A percentile compares a stretch with the other conserved stretches of the same genome.
Conservation (phyloP, 441 rosid species). For the Euphorbia celastroides region DNA sequence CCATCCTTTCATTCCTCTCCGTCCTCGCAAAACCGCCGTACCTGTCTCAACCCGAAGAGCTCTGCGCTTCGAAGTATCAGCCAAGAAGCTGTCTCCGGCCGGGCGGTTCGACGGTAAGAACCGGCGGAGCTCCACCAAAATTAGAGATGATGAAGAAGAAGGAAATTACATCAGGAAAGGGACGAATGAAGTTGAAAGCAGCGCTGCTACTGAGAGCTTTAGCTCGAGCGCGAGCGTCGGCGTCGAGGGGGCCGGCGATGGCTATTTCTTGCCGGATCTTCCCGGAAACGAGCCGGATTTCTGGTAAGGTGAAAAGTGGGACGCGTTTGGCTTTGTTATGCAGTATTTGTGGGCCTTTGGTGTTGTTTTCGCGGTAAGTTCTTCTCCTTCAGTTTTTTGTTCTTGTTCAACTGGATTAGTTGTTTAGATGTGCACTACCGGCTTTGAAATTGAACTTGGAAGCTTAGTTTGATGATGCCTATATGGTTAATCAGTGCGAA, state of each 20-base stretch:
- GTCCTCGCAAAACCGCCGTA: conserved; percentile 14
- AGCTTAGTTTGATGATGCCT: background rate
- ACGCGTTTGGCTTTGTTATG: conserved; percentile 68
- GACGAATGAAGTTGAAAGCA: conserved; percentile 22
- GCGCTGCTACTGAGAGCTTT: conserved; percentile 18
- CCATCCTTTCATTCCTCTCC: conserved; percentile 17
- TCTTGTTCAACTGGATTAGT: background rate
- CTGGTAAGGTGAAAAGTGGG: conserved; percentile 84
- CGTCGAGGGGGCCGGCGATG: conserved; percentile 26
- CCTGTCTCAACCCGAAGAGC: conserved; percentile 23
- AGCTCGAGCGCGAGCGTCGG: conserved; percentile 18
- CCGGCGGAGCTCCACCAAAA: conserved; percentile 40
- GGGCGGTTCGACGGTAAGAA: conserved; percentile 73
- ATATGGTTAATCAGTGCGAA: background rate
- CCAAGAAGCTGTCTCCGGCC: conserved; percentile 56
- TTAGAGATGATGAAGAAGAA: conserved; percentile 30
- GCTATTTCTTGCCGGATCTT: conserved; percentile 41
- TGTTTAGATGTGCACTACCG: background rate
- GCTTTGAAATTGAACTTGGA: background rate
- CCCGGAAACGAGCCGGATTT: conserved; percentile 57
- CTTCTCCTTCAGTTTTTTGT: background rate
- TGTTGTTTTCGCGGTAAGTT: conserved; percentile 58
- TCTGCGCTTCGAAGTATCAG: conserved; percentile 34
- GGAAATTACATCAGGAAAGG: conserved; percentile 8
- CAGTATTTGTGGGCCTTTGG: conserved; percentile 92